Base-by-base conservation (phyloP, 352 stramenopile species). In the Pythium monospermum region DNA sequence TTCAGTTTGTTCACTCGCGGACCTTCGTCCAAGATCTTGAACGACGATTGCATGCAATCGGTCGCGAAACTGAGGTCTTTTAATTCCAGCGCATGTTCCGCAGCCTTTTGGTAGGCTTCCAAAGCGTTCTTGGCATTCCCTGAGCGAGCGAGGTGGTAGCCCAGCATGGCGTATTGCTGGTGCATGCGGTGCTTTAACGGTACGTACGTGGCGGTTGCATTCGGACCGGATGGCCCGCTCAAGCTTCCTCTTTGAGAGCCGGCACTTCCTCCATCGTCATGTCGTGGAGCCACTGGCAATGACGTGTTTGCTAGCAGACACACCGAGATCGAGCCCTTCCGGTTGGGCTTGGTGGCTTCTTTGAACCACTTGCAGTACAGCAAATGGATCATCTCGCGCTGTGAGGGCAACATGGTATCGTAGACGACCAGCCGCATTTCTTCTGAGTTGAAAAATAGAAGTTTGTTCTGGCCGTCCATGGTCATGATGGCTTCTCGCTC, bases 21-120 rank as follows among this genome's bases (percentile, higher is more conserved):
- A 13, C 69, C 60, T 4, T 79, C 67, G 18, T 78, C 76, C 18
- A 91, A 33, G 33, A 85, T 81, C 32, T 82, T 81, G 59, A 66
- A 82, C 21, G 79, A 79, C n/a, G 75, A 83, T 41, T 83, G 76
- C 66, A 91, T 80, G 59, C 79, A 91, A 31, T 84, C 76, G 22
- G 79, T 72, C 2, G 74, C 79, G 44, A 88, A 91, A 1, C 71
- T 69, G 15, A 86, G 51, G 45, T 87, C 79, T 37, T 71, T 72
- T 21, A 60, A 66, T 2, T 81, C 71, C 15, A 87, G 69, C 3
- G 73, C 76, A 7, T 76, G 61, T 32, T 88, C 79, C 0, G 69
- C 73, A 1, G 74, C 74, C 19, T 82, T 68, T 32, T 83, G 64
- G 52, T 87, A 88, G 0, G 74, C 68, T 26, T 88, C 75, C 10